Base-by-base conservation (phyloP, 208 protist species). In the Acanthamoeba quina region DNA sequence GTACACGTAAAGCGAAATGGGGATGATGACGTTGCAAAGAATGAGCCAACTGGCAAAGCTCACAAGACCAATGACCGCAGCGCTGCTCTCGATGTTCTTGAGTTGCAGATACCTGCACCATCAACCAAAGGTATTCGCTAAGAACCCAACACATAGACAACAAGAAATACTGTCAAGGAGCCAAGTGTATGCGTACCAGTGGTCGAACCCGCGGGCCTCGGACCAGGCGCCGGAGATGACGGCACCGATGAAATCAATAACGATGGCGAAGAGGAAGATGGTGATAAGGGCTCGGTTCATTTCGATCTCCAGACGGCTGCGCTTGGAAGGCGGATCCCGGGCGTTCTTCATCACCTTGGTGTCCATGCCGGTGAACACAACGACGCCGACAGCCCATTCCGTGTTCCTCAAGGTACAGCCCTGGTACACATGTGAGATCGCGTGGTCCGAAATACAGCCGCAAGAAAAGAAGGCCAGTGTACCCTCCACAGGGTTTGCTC, bases 1-100 rank as follows among this genome's bases (percentile, higher is more conserved):
- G 17, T 88, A 96, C 0, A 98, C 96, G 89, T 98, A 98, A 13
- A 98, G 88, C 19, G 97, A 98, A 44, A 98, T 98, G n/a, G 97
- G 97, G 54, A 98, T 96, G 56, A 98, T 91, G 72, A 95, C 90
- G 34, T 97, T 96, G 52, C 96, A 95, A 15, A 97, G 74, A 44
- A 98, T 95, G 54, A 97, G 82, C 89, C 95, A 97, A 44, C 95
- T 91, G 26, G 95, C 90, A 47, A 97, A 95, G 78, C 86, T 93
- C 15, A 95, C 49, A 5, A 94, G 44, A 17, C 94, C 93, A 10
- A 88, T 86, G 54, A 90, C 19, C 10, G 90, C 70, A 6, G 89
- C 31, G 2, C 68, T 80, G 44, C 64, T 44, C 21, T 95, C 49
- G 24, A 94, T 58, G 66, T 58, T 44, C 29, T 85, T 74, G 47